phyloP scores from a whole-genome alignment of 495 filamentous ascomycete species.

The Paragyromitra xinjiangensis region DNA sequence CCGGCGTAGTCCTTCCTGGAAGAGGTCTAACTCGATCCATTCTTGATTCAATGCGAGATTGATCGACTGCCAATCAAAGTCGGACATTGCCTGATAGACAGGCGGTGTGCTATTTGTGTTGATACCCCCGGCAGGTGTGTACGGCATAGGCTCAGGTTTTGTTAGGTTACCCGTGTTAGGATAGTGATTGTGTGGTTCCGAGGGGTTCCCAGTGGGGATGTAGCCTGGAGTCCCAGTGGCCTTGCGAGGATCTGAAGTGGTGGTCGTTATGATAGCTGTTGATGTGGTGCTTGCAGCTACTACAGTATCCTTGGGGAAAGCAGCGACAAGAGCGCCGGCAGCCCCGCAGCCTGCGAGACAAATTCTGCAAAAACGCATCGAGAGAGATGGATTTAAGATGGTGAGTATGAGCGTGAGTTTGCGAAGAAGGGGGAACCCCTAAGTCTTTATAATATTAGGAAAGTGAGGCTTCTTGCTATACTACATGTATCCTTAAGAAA shows the following conservation, averaged over 20 bases:
- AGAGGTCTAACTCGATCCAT: conserved; percentile 88
- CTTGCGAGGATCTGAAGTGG: conserved; percentile 9
- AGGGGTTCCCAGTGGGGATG: conserved; percentile 41
- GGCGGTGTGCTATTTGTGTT: conserved; percentile 81
- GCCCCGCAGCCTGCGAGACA: conserved; percentile 27
- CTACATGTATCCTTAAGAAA: neutral
- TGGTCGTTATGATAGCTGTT: neutral
- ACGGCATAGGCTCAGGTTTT: conserved; percentile 73
- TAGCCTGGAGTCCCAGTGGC: conserved; percentile 47
- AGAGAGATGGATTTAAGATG: neutral
- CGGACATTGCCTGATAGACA: conserved; percentile 74
- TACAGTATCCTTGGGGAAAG: conserved; percentile 7
- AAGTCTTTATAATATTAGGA: neutral
- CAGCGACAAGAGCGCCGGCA: conserved; percentile 22
- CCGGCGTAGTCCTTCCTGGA: conserved; percentile 77
- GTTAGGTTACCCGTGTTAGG: conserved; percentile 75
- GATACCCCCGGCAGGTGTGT: conserved; percentile 76
- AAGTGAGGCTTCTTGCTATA: neutral
- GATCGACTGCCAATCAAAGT: conserved; percentile 79
- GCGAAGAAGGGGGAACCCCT: neutral
- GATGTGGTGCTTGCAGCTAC: neutral
- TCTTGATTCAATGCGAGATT: conserved; percentile 79
- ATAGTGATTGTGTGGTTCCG: conserved; percentile 61
- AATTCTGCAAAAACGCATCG: conserved; percentile 27
- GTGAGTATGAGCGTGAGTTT: neutral